Evolutionary conservation across 1,284 basidiomycete species (phyloP), one percentile per base, ranked within the genome.

Genomic region (Rhodotorula sp.): DNA sequence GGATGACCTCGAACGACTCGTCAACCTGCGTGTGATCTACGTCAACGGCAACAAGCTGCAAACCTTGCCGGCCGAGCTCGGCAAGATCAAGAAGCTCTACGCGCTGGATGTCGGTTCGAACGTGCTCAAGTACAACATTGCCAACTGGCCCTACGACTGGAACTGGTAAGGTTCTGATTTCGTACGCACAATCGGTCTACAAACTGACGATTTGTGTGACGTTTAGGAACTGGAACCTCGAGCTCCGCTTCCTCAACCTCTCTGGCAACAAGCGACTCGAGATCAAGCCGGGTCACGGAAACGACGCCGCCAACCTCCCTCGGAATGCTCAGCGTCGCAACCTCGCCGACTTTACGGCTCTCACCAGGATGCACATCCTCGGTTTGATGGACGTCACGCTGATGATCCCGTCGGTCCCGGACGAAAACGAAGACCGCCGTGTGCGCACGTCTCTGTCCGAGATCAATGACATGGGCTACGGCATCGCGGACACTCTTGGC

Each of bases 121-220:
- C 80, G 82, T 89, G 64, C 85, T 99, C 81, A 95, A 93, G 85
- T 99, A 99, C 83, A 99, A 99, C 80, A 95, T 98, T 76, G 91
- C 93, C 78, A 99, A 99, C 79, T 95, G 90, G 90, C 92, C 95
- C 79, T 99, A 95, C 82, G 97, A 99, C 83, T 99, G 95, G 95
- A 99, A 99, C 81, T 99, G 97, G 97, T 94, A 43, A 34, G 69
- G 71, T 28, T 7, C 16, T 43, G 65, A 18, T 43, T 14, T 14
- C 38, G 38, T 1, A 43, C 38, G 38, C 38, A 43, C 1, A 43
- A 12, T 7, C 34, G 34, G 14, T n/a, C n/a, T 10, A 4, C 14
- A 18, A 6, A 6, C 47, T 50, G 49, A 34, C 28, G 23, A 19
- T 49, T 49, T 18, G 34, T 34, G 5, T 34, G 3, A 1, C 6